phyloP scores from a whole-genome alignment of 1,284 basidiomycete genomes.

The Ustilago loliicola region DNA sequence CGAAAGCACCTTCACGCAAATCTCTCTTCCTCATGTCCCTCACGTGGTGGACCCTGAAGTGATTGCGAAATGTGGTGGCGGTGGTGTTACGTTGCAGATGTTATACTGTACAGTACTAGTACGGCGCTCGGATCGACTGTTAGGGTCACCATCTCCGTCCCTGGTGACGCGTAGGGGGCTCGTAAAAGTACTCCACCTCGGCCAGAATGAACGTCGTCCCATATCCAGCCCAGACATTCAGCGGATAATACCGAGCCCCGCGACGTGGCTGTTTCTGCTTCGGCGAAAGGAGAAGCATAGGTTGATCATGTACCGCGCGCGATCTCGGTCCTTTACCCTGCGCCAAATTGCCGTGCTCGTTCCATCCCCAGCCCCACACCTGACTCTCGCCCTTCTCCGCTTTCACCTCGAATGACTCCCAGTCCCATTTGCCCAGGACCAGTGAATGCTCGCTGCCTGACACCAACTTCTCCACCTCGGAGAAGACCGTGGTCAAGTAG shows the following conservation, averaged over 20 bases:
- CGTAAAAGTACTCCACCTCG: constrained; percentile 1
- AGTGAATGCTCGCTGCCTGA: constrained; percentile 56
- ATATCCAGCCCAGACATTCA: constrained; percentile 48
- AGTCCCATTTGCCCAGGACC: constrained; percentile 20
- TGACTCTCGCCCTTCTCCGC: background rate
- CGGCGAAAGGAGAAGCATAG: constrained; percentile 10
- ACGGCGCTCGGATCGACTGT: too few species aligned
- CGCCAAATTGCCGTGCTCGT: constrained; percentile 58
- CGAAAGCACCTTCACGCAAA: background rate
- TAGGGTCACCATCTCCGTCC: too few species aligned
- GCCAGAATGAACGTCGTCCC: constrained; percentile 51
- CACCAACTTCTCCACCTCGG: constrained; percentile 25
- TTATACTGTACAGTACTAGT: too few species aligned
- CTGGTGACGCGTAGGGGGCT: background rate
- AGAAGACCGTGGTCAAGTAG: constrained; percentile 10
- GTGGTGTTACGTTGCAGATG: too few species aligned
- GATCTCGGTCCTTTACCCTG: constrained; percentile 46
- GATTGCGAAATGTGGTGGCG: too few species aligned
- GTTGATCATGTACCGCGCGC: constrained; percentile 34
- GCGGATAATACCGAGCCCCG: constrained; percentile 5
- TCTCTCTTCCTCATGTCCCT: background rate
- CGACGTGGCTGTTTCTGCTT: background rate
- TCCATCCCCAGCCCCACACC: constrained; percentile 56
- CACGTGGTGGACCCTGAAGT: background rate
- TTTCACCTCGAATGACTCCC: background rate